Conservation (phyloP, 2,329 filamentous ascomycete genomes). For the Coniochaeta ligniaria region DNA sequence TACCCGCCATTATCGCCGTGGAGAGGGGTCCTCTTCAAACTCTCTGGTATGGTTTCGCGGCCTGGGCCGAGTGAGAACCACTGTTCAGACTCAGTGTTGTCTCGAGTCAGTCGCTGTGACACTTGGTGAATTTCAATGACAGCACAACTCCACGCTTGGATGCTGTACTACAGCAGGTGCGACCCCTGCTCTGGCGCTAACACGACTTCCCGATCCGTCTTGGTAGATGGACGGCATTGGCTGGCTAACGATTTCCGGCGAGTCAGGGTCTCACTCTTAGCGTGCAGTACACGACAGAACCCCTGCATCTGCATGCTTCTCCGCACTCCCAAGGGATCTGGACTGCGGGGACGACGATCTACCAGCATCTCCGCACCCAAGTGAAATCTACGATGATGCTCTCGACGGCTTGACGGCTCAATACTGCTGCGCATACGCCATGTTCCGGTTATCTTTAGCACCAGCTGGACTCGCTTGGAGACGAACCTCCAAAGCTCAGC, state of each 20-base stretch:
- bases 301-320: neutral
- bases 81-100: neutral
- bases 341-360: neutral
- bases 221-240: neutral
- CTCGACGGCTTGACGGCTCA: neutral
- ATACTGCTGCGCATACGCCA: neutral
- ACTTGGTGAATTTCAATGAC: neutral
- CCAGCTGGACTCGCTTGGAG: neutral
- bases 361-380: too few species aligned
- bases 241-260: conserved; percentile 4
- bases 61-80: neutral
- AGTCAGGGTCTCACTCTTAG: neutral
- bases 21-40: neutral
- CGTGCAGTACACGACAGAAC: neutral
- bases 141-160: neutral
- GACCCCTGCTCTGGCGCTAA: neutral
- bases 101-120: neutral
- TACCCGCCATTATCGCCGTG: neutral
- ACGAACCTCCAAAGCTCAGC: neutral
- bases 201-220: neutral
- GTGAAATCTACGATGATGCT: too few species aligned
- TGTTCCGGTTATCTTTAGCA: neutral
- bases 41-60: neutral
- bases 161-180: too few species aligned
- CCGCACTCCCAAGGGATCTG: neutral